These are phyloP conservation scores for Periglandula ipomoeae DNA, from an alignment of 2,329 filamentous ascomycete genomes.

Conservation along the genomic window DNA sequence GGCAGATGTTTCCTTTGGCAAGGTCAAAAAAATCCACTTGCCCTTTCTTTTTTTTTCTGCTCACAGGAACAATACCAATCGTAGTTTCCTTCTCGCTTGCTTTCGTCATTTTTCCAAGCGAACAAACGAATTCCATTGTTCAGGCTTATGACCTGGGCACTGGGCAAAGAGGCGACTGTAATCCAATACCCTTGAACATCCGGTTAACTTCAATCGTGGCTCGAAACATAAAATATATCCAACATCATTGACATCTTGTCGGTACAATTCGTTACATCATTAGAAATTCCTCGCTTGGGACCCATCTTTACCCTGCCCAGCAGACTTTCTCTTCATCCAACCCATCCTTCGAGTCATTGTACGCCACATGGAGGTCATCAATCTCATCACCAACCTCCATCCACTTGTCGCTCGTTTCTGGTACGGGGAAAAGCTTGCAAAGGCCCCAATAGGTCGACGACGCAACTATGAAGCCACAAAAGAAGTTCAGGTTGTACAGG, in stretches of 20 bases:
- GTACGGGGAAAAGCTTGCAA: constrained; percentile 61
- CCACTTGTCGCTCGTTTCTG: constrained; percentile 67
- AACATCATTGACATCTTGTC: not conserved
- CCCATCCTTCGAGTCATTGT: constrained; percentile 29
- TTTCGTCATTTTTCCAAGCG: too few relatives aligned
- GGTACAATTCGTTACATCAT: constrained; percentile 1
- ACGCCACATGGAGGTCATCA: constrained; percentile 41
- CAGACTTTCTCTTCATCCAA: constrained; percentile 27
- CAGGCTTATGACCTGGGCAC: too few relatives aligned
- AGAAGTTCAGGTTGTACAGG: constrained; percentile 88
- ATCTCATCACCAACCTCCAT: constrained; percentile 63
- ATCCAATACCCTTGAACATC: too few relatives aligned
- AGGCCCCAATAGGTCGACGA: constrained; percentile 58
- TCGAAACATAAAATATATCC: too few relatives aligned
- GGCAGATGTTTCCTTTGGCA: constrained; percentile 9
- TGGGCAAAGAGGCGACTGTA: too few relatives aligned
- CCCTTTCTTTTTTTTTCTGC: too few relatives aligned
- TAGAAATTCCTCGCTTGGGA: constrained; percentile 9
- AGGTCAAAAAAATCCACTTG: too few relatives aligned
- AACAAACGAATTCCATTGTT: too few relatives aligned
- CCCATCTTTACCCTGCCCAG: not conserved
- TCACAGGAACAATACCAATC: too few relatives aligned
- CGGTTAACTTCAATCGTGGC: too few relatives aligned
- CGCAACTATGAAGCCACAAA: constrained; percentile 70
- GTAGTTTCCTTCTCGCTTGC: too few relatives aligned